Percentiles rank a stretch among this genome's conserved stretches.
phyloP scores from a whole-genome alignment of 805 yeast genomes.

The Peterozyma xylosa region DNA sequence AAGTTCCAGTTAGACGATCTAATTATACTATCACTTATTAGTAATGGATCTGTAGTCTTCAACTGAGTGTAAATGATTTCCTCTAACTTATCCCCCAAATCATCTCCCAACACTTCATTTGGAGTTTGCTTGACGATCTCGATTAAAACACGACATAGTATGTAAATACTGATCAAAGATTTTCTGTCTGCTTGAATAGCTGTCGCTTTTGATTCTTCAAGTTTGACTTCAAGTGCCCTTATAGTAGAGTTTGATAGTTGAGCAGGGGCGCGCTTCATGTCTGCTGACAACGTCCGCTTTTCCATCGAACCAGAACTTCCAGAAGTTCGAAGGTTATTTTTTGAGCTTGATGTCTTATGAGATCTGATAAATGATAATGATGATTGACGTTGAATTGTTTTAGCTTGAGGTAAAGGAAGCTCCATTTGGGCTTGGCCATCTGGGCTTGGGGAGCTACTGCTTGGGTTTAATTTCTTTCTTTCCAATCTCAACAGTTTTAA shows the following conservation, averaged over 20 bases:
- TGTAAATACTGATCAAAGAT: conserved; percentile 78
- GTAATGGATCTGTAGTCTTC: conserved; percentile 75
- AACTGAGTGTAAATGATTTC: conserved; percentile 90
- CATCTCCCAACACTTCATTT: conserved; percentile 64
- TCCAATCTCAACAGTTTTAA: conserved; percentile 14
- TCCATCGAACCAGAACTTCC: conserved; percentile 9
- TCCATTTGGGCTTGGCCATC: not conserved
- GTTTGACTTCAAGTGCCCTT: conserved; percentile 15
- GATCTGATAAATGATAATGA: conserved; percentile 6
- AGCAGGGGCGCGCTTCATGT: not conserved
- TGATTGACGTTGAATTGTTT: conserved; percentile 3
- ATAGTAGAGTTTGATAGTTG: not conserved
- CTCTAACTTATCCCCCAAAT: conserved; percentile 75
- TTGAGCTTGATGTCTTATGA: conserved; percentile 45
- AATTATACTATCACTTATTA: conserved; percentile 59
- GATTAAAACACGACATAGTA: conserved; percentile 83
- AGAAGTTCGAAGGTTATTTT: conserved; percentile 26
- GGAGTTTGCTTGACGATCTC: conserved; percentile 90
- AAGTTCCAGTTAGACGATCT: conserved; percentile 92
- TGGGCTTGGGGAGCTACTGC: conserved; percentile 2
- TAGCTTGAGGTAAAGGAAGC: not conserved
- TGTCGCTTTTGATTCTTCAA: conserved; percentile 44
- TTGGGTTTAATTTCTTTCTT: conserved; percentile 9
- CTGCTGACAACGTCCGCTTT: not conserved
- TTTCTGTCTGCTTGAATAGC: conserved; percentile 84